These are phyloP conservation scores for Fusarium equiseti DNA, from an alignment of 2,329 filamentous ascomycete genomes.

Conservation along the genomic window DNA sequence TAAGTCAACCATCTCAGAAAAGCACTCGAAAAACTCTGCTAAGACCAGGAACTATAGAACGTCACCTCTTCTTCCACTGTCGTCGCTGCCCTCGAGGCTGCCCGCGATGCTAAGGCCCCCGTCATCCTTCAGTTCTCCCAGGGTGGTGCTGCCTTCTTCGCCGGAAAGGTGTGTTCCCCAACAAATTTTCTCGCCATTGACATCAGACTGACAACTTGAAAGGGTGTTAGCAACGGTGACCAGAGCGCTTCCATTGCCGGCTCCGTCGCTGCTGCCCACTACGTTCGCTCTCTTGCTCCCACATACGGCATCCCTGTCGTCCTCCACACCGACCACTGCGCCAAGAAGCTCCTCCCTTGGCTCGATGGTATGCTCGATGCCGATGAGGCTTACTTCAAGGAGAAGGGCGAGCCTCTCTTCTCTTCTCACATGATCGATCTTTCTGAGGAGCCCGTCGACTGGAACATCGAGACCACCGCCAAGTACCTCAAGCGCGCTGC, in stretches of 20 bases:
- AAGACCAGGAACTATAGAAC: conserved; percentile 63
- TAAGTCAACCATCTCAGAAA: conserved; percentile 43
- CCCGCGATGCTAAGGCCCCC: conserved; percentile 89
- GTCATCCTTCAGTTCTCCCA: conserved; percentile 95
- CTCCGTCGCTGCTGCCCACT: conserved; percentile 89
- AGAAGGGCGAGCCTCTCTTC: conserved; percentile 91
- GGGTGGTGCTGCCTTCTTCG: conserved; percentile 93
- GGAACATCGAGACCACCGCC: conserved; percentile 92
- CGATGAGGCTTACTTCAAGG: conserved; percentile 96
- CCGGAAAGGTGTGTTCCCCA: conserved; percentile 74
- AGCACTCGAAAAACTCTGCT: conserved; percentile 4
- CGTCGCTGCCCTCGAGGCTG: conserved; percentile 91
- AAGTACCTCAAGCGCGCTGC: conserved; percentile 94
- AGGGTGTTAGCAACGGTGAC: conserved; percentile 81
- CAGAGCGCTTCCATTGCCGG: conserved; percentile 92
- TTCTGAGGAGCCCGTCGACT: conserved; percentile 89
- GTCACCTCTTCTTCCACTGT: conserved; percentile 87
- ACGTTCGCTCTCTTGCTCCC: conserved; percentile 89
- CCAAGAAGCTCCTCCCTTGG: conserved; percentile 99
- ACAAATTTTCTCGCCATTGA: neutral
- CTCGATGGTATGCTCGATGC: conserved; percentile 95
- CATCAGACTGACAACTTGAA: conserved; percentile 42
- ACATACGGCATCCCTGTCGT: conserved; percentile 90
- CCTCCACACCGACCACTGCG: conserved; percentile 98
- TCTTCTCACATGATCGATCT: conserved; percentile 99